These are phyloP conservation scores for Solanum virginianum DNA, from an alignment of 257 asterid species.

Conservation along the genomic window DNA sequence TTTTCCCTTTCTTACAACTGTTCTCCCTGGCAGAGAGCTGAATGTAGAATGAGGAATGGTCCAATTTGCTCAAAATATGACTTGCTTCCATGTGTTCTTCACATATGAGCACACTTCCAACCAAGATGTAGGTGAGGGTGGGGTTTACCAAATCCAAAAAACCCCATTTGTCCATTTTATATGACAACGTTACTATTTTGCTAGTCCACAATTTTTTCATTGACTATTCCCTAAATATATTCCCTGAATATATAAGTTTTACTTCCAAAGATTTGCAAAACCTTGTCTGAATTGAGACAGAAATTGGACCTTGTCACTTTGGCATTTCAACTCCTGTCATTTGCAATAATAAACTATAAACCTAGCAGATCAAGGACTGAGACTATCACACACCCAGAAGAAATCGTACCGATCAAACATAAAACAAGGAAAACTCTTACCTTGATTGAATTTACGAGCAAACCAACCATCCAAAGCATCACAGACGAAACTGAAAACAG, in stretches of 20 bases:
- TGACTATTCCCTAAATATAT: background rate
- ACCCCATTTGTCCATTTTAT: background rate
- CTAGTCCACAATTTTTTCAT: background rate
- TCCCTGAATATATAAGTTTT: background rate
- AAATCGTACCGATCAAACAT: background rate
- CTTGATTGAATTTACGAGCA: constrained; percentile 96
- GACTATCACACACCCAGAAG: background rate
- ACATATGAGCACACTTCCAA: background rate
- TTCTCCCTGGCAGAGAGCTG: background rate
- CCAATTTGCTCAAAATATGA: background rate
- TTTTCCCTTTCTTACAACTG: background rate
- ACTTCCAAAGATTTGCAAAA: background rate
- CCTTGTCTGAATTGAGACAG: background rate
- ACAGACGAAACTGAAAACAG: constrained; percentile 65
- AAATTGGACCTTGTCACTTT: background rate
- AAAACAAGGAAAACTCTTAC: constrained; percentile 26
- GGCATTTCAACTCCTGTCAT: background rate
- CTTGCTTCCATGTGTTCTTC: background rate
- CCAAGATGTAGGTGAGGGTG: background rate
- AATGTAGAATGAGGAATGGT: background rate
- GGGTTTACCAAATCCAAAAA: background rate
- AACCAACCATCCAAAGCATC: constrained; percentile 98
- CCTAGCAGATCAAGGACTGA: background rate
- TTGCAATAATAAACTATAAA: background rate
- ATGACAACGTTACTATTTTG: background rate